These are phyloP conservation scores for Euphorbia lathyris DNA, from an alignment of 345 rosid species.

Conservation along the genomic window DNA sequence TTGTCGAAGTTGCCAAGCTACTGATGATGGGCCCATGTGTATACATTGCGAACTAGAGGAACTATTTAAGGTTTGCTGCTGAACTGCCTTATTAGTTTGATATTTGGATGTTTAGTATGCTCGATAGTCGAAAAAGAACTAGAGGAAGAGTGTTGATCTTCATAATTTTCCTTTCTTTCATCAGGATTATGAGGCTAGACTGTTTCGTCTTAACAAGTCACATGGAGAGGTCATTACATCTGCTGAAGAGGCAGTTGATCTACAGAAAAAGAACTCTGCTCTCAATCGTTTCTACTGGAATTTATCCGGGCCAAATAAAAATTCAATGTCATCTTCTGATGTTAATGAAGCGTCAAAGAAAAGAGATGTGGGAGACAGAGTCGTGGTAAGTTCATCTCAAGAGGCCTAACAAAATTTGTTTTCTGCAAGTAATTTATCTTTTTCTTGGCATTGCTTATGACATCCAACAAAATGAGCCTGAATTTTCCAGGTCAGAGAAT, in stretches of 20 bases:
- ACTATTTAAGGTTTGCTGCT: slow-evolving; percentile 61
- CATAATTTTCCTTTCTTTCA: slow-evolving; percentile 16
- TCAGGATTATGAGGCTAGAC: slow-evolving; percentile 88
- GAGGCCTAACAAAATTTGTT: background rate
- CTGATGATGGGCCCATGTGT: slow-evolving; percentile 77
- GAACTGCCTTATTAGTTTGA: slow-evolving; percentile 12
- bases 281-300: slow-evolving; percentile 76
- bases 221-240: slow-evolving; percentile 62
- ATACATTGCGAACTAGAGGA: slow-evolving; percentile 84
- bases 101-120: slow-evolving; percentile 11
- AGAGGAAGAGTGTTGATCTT: background rate
- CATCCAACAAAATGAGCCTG: slow-evolving; percentile 1
- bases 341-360: slow-evolving; percentile 44
- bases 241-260: slow-evolving; percentile 77
- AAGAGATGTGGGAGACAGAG: slow-evolving; percentile 61
- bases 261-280: slow-evolving; percentile 72
- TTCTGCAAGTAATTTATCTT: background rate
- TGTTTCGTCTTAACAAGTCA: slow-evolving; percentile 69
- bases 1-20: slow-evolving; percentile 61
- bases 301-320: slow-evolving; percentile 51
- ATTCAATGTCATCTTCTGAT: slow-evolving; percentile 31
- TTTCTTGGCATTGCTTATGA: background rate
- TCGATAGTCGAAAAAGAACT: background rate
- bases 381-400: slow-evolving; percentile 60
- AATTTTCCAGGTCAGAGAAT: too few species aligned